Conservation (phyloP, 2,329 filamentous ascomycete species). For the Myrmaecium sp. region DNA sequence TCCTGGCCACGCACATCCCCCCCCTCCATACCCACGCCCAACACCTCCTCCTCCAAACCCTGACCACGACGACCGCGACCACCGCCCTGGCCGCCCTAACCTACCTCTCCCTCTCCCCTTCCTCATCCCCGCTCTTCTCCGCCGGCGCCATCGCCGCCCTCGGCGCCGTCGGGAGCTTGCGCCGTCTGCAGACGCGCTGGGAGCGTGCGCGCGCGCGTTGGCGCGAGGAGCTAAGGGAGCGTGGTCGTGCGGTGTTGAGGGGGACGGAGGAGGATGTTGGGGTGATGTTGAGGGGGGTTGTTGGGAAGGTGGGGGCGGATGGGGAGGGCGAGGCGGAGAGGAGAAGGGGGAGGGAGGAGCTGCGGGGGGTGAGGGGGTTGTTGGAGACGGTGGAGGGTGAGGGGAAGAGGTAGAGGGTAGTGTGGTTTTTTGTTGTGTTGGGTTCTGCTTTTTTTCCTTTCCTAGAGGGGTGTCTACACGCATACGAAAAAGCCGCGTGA, state of each 20-base stretch:
- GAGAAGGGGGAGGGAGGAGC: slow-evolving; percentile 21
- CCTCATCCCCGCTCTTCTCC: slow-evolving; percentile 33
- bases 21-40: slow-evolving; percentile 29
- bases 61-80: slow-evolving; percentile 48
- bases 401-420: slow-evolving; percentile 17
- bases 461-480: too few relatives aligned
- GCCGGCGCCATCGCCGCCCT: slow-evolving; percentile 41
- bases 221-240: slow-evolving; percentile 36
- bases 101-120: slow-evolving; percentile 34
- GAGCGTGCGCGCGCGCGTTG: slow-evolving; percentile 34
- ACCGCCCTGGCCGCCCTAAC: slow-evolving; percentile 38
- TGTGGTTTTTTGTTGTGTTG: too few relatives aligned
- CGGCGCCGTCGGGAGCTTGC: slow-evolving; percentile 39
- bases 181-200: slow-evolving; percentile 43
- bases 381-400: slow-evolving; percentile 1
- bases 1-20: slow-evolving; percentile 24
- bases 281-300: slow-evolving; percentile 27
- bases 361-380: slow-evolving; percentile 11
- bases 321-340: slow-evolving; percentile 22
- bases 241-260: slow-evolving; percentile 38
- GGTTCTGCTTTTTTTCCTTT: too few relatives aligned
- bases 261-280: slow-evolving; percentile 37
- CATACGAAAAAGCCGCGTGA: too few relatives aligned
- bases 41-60: slow-evolving; percentile 47
- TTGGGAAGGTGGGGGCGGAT: slow-evolving; percentile 27